phyloP scores from a whole-genome alignment of 495 filamentous ascomycete species.

The Xylaria grammica region DNA sequence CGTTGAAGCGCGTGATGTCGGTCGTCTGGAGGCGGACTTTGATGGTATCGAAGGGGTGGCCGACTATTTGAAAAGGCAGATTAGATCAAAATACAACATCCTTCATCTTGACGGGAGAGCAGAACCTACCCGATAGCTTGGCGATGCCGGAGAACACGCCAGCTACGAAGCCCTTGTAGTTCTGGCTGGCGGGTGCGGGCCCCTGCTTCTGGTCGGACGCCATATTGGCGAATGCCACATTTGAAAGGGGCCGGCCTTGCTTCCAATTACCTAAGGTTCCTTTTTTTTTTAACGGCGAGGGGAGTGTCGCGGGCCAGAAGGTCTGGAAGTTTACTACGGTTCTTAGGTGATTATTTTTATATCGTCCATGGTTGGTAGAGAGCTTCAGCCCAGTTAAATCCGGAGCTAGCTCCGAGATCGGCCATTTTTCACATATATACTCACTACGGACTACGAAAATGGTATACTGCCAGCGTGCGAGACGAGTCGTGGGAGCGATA shows the following conservation, averaged over 20 bases:
- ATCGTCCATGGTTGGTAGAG: neutral
- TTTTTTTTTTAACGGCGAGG: neutral
- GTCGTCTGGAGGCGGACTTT: conserved; percentile 97
- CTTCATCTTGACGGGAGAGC: neutral
- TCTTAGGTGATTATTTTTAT: neutral
- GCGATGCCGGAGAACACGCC: conserved; percentile 92
- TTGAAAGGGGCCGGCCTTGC: neutral
- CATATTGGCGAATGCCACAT: conserved; percentile 24
- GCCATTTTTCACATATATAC: neutral
- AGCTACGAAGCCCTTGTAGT: conserved; percentile 93
- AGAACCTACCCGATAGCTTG: conserved; percentile 77
- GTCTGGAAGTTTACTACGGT: too few species aligned
- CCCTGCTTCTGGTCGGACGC: conserved; percentile 36
- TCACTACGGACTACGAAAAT: neutral
- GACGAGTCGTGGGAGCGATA: too few species aligned
- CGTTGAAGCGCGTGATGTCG: conserved; percentile 72
- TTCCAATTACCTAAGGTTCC: too few species aligned
- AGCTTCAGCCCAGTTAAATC: neutral
- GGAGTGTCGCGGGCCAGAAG: neutral
- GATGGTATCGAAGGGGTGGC: conserved; percentile 85
- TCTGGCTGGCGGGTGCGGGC: conserved; percentile 37
- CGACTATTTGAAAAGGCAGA: conserved; percentile 39
- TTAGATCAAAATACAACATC: neutral
- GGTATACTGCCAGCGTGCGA: too few species aligned
- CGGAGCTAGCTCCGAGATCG: conserved; percentile 8